Conservation (phyloP, 306 rosid genomes). For the Comarum palustre region DNA sequence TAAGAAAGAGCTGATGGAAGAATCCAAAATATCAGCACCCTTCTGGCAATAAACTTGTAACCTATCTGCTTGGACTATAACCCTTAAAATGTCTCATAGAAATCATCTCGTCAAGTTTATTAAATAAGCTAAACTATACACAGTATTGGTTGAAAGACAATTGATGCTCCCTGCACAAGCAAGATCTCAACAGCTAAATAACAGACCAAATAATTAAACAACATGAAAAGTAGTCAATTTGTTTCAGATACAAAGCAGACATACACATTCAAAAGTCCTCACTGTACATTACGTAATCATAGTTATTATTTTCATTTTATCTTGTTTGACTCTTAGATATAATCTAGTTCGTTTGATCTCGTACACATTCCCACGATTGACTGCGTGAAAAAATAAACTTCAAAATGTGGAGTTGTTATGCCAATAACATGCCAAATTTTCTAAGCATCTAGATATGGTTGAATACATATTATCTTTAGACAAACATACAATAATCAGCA, state of each 20-base stretch:
- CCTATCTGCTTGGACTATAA: not conserved
- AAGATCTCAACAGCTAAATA: not conserved
- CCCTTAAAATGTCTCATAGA: not conserved
- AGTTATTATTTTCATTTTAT: not conserved
- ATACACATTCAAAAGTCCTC: not conserved
- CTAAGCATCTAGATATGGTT: not conserved
- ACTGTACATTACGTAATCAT: not conserved
- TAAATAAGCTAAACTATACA: not conserved
- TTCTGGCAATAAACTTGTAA: not conserved
- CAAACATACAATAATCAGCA: not conserved
- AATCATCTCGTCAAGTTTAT: not conserved
- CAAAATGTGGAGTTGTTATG: not conserved
- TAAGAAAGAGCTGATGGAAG: not conserved
- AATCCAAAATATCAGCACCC: not conserved
- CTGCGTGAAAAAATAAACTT: not conserved
- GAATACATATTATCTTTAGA: not conserved
- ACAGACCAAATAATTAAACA: not conserved
- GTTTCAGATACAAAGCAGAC: not conserved
- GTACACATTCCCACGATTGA: not conserved
- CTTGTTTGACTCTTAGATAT: not conserved
- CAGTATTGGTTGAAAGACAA: not conserved
- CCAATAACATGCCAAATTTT: not conserved
- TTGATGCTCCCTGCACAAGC: not conserved
- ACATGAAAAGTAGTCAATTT: not conserved
- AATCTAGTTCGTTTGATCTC: not conserved